Evolutionary conservation across 2,329 filamentous ascomycete species (phyloP).

Genomic region (Decorospora gaudefroyi): DNA sequence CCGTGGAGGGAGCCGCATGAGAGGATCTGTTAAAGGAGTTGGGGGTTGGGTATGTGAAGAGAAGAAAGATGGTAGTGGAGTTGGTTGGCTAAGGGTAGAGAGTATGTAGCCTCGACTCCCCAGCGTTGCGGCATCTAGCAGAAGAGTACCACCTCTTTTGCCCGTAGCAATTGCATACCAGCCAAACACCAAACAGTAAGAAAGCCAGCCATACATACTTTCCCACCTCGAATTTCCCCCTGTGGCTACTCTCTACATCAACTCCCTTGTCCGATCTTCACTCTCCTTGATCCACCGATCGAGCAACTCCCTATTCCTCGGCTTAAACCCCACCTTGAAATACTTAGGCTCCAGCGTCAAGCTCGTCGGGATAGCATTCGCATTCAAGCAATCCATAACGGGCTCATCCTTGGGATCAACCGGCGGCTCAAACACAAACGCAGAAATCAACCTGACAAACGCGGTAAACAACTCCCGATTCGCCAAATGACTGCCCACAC

Average conservation of each 20-base stretch:
- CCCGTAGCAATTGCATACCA: too few relatives aligned
- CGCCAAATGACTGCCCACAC: conserved; percentile 53
- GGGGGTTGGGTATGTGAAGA: not conserved
- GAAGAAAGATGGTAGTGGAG: too few relatives aligned
- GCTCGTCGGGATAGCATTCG: conserved; percentile 54
- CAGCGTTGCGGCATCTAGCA: too few relatives aligned
- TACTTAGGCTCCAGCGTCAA: conserved; percentile 57
- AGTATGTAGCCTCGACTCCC: too few relatives aligned
- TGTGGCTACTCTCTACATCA: conserved; percentile 33
- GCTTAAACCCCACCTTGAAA: conserved; percentile 56
- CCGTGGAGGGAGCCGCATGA: conserved; percentile 68
- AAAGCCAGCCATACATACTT: not conserved
- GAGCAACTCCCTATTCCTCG: conserved; percentile 49
- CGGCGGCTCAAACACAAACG: conserved; percentile 53
- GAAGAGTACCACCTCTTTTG: too few relatives aligned
- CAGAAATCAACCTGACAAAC: conserved; percentile 54
- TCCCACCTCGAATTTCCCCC: not conserved
- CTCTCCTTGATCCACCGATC: conserved; percentile 55
- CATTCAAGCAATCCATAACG: conserved; percentile 52
- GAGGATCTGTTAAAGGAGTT: conserved; percentile 31
- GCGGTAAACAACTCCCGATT: conserved; percentile 52
- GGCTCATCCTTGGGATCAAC: conserved; percentile 49
- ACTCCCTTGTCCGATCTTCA: conserved; percentile 52
- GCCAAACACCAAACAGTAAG: too few relatives aligned
- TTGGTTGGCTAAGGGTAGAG: too few relatives aligned